Evolutionary conservation across 2,329 filamentous ascomycete genomes (phyloP), one percentile per base, ranked within the genome.

Genomic region (Dichotomopilus funicola): DNA sequence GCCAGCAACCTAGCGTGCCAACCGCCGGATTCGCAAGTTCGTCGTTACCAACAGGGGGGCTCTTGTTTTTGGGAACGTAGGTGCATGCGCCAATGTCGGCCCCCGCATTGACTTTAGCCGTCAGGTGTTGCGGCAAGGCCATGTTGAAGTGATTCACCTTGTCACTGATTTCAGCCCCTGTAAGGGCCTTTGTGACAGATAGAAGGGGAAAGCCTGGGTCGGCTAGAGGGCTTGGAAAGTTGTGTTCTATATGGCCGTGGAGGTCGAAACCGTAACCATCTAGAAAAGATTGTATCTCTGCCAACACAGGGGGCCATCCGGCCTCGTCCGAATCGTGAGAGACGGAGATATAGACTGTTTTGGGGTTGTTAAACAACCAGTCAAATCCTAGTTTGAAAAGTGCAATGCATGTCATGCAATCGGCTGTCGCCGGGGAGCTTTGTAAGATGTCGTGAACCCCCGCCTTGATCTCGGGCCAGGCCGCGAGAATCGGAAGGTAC

Each of bases 371-470:
- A 10, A 9, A 40, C 4, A 13, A 31, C 19, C 11, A 0, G 37
- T 49, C 48, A 35, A 41, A 49, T 41, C 48, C 48, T 6, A 49
- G 37, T 12, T 41, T 41, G 37, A 49, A 49, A 4, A 49, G 48
- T 13, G 48, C 48, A 10, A 49, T 49, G 36, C 33, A 12, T 34
- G 48, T 49, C 37, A 49, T 49, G 36, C 35, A 35, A 12, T 13
- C 27, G 6, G 7, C 48, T n/a, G 48, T 41, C 27, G 37, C 9
- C 13, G 10, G 9, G 27, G 13, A 49, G 19, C 36, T 31, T 12
- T 41, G 19, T 36, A 49, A 31, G 11, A 49, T 42, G 12, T 49
- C 13, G 31, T 6, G 31, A 35, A 46, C 13, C 31, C 31, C 11
- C 4, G 9, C 31, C 46, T 37, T 36, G 46, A 48, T 48, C 33